phyloP scores from a whole-genome alignment of 129 eudicot genomes.

The Flaveria linearis region DNA sequence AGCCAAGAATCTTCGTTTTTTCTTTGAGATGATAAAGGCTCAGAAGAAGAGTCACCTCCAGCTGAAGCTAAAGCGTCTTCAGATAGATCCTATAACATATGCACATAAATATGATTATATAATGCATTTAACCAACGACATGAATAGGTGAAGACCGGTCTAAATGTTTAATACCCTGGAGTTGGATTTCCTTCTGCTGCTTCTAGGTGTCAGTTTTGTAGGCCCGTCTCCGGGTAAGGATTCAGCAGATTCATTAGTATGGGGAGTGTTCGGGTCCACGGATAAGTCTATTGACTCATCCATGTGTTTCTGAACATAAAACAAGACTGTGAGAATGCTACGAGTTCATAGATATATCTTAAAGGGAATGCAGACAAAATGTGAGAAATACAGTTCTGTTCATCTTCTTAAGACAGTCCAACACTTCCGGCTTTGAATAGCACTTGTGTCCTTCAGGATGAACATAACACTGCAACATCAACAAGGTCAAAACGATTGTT shows the following conservation, averaged over 20 bases:
- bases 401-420: constrained; percentile 36
- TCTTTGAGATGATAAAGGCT: constrained; percentile 19
- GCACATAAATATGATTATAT: background rate
- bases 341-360: background rate
- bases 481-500: background rate
- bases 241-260: constrained; percentile 24
- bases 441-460: constrained; percentile 47
- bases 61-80: constrained; percentile 19
- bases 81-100: constrained; percentile 14
- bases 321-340: background rate
- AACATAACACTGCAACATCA: constrained; percentile 43
- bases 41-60: constrained; percentile 33
- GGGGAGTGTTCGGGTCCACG: constrained; percentile 24
- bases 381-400: constrained; percentile 21
- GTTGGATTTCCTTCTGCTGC: constrained; percentile 22
- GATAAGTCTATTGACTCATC: constrained; percentile 28
- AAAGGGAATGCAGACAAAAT: constrained; percentile 11
- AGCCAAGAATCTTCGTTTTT: constrained; percentile 42
- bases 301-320: constrained; percentile 29
- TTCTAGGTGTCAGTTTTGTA: constrained; percentile 27
- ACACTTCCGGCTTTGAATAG: constrained; percentile 57
- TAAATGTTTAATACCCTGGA: constrained; percentile 23
- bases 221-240: constrained; percentile 16
- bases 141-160: background rate
- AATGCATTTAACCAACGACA: constrained; percentile 3